These are phyloP conservation scores for Malassezia restricta DNA, from an alignment of 1,284 basidiomycete species.

Conservation along the genomic window DNA sequence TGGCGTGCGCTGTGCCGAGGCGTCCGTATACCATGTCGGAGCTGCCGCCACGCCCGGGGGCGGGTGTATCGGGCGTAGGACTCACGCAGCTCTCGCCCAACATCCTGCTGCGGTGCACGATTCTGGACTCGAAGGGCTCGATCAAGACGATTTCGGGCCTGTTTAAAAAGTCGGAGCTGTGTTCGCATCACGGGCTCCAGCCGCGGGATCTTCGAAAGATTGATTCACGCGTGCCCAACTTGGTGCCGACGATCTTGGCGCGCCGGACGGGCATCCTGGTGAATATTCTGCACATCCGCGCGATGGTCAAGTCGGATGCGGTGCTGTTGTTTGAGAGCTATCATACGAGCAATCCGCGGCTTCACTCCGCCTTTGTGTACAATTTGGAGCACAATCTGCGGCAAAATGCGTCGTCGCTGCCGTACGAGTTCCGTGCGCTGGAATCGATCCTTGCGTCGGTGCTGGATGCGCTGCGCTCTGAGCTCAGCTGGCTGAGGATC, in stretches of 20 bases:
- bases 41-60: neutral
- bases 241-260: conserved; percentile 80
- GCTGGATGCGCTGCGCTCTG: conserved; percentile 32
- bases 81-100: conserved; percentile 27
- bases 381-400: conserved; percentile 35
- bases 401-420: conserved; percentile 16
- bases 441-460: conserved; percentile 36
- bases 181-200: conserved; percentile 72
- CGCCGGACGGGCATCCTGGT: conserved; percentile 68
- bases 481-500: conserved; percentile 24
- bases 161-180: conserved; percentile 78
- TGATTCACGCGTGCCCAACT: conserved; percentile 81
- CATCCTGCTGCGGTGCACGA: conserved; percentile 35
- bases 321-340: conserved; percentile 72
- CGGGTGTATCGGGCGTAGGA: conserved; percentile 8
- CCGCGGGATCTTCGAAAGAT: conserved; percentile 93
- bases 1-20: neutral
- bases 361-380: conserved; percentile 38
- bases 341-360: conserved; percentile 22
- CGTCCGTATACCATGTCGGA: neutral
- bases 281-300: conserved; percentile 85
- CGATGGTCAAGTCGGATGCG: conserved; percentile 80
- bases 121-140: conserved; percentile 28
- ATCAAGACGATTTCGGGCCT: conserved; percentile 80
- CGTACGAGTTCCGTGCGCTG: conserved; percentile 39